A percentile compares a stretch with the other conserved stretches of the same genome.
Evolutionary conservation across 257 asterid species (phyloP).

Genomic region (Plantago ovata): DNA sequence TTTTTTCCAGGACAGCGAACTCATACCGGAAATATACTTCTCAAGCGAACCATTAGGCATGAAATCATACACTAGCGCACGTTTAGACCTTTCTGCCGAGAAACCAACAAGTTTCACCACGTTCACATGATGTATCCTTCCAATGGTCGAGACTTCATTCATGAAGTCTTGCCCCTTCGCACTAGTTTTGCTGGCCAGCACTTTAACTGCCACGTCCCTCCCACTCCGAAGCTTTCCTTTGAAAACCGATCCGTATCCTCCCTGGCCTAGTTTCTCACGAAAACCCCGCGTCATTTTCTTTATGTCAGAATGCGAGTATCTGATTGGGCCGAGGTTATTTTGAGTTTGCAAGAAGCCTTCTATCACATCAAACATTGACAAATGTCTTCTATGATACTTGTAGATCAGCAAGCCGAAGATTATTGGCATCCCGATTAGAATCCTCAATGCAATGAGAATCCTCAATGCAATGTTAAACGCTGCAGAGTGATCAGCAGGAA

Average conservation of each 20-base stretch:
- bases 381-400: constrained; percentile 23
- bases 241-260: constrained; percentile 32
- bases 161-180: constrained; percentile 31
- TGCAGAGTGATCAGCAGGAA: neutral
- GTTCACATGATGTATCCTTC: constrained; percentile 38
- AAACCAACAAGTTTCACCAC: constrained; percentile 31
- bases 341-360: constrained; percentile 26
- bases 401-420: constrained; percentile 16
- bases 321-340: constrained; percentile 29
- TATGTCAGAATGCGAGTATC: constrained; percentile 28
- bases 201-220: constrained; percentile 25
- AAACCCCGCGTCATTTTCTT: constrained; percentile 25
- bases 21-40: constrained; percentile 4
- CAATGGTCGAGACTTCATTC: constrained; percentile 34
- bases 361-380: constrained; percentile 18
- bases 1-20: constrained; percentile 17
- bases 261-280: constrained; percentile 32
- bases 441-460: too few species aligned
- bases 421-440: constrained; percentile 21
- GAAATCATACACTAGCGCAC: constrained; percentile 32
- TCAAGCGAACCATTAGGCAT: constrained; percentile 40
- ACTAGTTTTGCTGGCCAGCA: constrained; percentile 18
- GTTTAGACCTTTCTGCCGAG: constrained; percentile 21
- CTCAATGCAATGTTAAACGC: neutral
- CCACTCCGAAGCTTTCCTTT: constrained; percentile 34